Conservation (phyloP, 108 stramenopile genomes). For the Discostella stelligeroides region DNA sequence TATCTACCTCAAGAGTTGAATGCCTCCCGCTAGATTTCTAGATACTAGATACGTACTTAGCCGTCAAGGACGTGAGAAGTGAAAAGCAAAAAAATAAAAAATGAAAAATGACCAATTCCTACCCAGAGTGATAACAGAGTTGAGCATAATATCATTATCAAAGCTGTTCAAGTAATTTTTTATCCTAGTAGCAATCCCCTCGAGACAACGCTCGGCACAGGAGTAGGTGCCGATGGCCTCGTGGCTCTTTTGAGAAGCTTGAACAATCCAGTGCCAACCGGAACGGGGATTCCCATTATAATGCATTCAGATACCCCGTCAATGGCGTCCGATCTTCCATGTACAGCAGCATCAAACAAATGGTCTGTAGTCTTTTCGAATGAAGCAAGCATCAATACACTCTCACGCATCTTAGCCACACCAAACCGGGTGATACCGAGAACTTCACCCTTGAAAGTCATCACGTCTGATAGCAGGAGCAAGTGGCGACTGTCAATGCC, state of each 20-base stretch:
- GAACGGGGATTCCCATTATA: conserved; percentile 99
- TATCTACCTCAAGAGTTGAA: neutral
- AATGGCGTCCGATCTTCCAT: conserved; percentile 94
- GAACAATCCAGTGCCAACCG: conserved; percentile 96
- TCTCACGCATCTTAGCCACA: conserved; percentile 98
- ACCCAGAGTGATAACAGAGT: too few relatives aligned
- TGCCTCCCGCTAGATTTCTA: too few relatives aligned
- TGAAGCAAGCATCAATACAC: conserved; percentile 98
- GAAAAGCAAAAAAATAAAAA: too few relatives aligned
- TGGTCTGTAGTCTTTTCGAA: conserved; percentile 99
- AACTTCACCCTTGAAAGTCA: conserved; percentile 99
- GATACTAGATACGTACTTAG: too few relatives aligned
- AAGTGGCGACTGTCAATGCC: conserved; percentile 96
- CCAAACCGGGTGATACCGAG: conserved; percentile 98
- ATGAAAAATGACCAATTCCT: too few relatives aligned
- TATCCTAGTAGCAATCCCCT: conserved; percentile 37
- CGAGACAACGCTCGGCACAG: conserved; percentile 34
- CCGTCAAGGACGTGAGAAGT: too few relatives aligned
- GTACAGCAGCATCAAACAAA: conserved; percentile 98
- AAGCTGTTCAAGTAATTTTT: too few relatives aligned
- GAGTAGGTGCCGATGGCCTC: conserved; percentile 24
- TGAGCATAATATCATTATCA: too few relatives aligned
- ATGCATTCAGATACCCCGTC: conserved; percentile 99
- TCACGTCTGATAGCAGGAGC: conserved; percentile 95
- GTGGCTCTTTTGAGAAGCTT: conserved; percentile 87